phyloP scores from a whole-genome alignment of 306 rosid genomes.

The Luffa aegyptiaca region DNA sequence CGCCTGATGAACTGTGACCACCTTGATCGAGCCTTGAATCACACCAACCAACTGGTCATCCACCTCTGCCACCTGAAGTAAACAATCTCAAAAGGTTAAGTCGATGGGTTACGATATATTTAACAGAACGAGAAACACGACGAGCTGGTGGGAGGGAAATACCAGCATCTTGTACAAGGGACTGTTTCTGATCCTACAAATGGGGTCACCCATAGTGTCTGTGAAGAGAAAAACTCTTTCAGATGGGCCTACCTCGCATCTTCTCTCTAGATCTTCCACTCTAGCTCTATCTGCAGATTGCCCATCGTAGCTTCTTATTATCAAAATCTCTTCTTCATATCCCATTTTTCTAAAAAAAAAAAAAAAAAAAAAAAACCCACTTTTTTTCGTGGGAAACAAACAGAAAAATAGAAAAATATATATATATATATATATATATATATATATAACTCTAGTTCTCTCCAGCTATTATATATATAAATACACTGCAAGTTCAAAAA shows the following conservation, averaged over 20 bases:
- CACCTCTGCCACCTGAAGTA: constrained; percentile 63
- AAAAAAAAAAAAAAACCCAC: neutral
- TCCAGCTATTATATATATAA: neutral
- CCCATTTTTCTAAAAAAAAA: neutral
- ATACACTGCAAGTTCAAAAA: neutral
- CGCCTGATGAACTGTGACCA: constrained; percentile 48
- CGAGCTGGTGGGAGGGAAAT: neutral
- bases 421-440: neutral
- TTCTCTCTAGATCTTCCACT: constrained; percentile 80
- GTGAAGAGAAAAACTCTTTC: constrained; percentile 77
- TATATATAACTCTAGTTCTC: neutral
- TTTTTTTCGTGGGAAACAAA: neutral
- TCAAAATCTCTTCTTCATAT: constrained; percentile 12
- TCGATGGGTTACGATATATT: neutral
- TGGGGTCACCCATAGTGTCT: constrained; percentile 98
- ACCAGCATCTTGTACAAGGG: constrained; percentile 96
- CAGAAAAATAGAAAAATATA: neutral
- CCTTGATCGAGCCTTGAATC: constrained; percentile 81
- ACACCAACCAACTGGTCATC: constrained; percentile 64
- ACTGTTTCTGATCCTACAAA: constrained; percentile 88
- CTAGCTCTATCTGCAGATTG: constrained; percentile 49
- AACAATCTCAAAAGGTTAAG: neutral
- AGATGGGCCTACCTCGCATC: constrained; percentile 80
- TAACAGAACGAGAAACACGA: neutral
- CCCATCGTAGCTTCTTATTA: constrained; percentile 56